phyloP scores from a whole-genome alignment of 768 basidiomycete genomes.

The Postia placenta region DNA sequence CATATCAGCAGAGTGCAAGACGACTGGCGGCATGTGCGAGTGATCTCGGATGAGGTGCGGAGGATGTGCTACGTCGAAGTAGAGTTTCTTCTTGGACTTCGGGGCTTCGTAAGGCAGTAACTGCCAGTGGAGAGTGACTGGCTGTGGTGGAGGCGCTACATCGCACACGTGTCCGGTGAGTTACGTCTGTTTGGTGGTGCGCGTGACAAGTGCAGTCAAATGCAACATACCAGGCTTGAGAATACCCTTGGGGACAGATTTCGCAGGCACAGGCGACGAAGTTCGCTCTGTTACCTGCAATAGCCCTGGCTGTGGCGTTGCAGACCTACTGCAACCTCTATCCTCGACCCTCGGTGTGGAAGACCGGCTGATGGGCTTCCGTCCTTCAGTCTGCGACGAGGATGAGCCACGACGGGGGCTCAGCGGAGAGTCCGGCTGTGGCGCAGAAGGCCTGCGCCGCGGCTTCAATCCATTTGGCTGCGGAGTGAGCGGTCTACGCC shows the following conservation, averaged over 20 bases:
- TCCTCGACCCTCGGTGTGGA: neutral
- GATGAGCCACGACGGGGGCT: slow-evolving; percentile 9
- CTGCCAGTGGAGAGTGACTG: slow-evolving; percentile 18
- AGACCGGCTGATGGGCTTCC: neutral
- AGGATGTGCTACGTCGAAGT: slow-evolving; percentile 12
- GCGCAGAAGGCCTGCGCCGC: slow-evolving; percentile 7
- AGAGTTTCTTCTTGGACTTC: slow-evolving; percentile 2
- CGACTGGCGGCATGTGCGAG: slow-evolving; percentile 2
- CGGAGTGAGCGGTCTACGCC: slow-evolving; percentile 5
- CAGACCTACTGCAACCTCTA: slow-evolving; percentile 1
- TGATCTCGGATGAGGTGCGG: slow-evolving; percentile 8
- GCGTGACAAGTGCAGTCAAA: neutral
- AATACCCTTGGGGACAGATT: slow-evolving; percentile 9
- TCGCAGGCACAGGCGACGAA: slow-evolving; percentile 1
- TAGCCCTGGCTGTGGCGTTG: slow-evolving; percentile 1
- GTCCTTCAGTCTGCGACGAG: slow-evolving; percentile 1
- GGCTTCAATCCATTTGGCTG: slow-evolving; percentile 2
- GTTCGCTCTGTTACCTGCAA: neutral
- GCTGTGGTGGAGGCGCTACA: slow-evolving; percentile 3
- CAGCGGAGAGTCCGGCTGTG: slow-evolving; percentile 6
- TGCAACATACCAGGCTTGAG: slow-evolving; percentile 12
- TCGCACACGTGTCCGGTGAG: slow-evolving; percentile 5
- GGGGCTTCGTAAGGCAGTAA: slow-evolving; percentile 11
- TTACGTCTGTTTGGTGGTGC: neutral
- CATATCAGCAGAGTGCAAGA: neutral